A percentile compares a stretch with the other conserved stretches of the same genome.
Evolutionary conservation across 2,329 filamentous ascomycete genomes (phyloP).

Genomic region (Aspergillus amoenus): DNA sequence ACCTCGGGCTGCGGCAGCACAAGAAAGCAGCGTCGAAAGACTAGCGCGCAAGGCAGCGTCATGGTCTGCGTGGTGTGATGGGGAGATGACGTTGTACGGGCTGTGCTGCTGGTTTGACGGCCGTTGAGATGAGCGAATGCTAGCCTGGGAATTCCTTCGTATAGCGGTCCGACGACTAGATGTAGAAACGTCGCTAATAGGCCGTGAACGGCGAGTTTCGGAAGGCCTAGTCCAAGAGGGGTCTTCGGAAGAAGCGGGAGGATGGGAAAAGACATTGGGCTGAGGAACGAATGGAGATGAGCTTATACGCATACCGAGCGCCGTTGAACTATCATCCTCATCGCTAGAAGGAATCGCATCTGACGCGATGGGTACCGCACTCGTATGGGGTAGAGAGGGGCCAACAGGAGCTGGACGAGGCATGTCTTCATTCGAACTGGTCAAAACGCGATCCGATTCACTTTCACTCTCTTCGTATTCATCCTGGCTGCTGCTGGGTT

Average conservation of each 20-base stretch:
- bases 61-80: constrained; percentile 79
- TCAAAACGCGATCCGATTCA: constrained; percentile 73
- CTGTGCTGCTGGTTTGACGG: constrained; percentile 48
- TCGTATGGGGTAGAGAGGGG: constrained; percentile 24
- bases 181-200: constrained; percentile 41
- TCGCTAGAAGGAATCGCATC: constrained; percentile 41
- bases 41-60: constrained; percentile 90
- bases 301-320: constrained; percentile 66
- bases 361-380: constrained; percentile 25
- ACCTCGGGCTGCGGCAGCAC: constrained; percentile 82
- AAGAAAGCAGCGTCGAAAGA: constrained; percentile 93
- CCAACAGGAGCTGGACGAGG: constrained; percentile 25
- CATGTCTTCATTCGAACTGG: constrained; percentile 62
- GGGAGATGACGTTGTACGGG: constrained; percentile 68
- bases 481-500: constrained; percentile 74
- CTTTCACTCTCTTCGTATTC: constrained; percentile 93
- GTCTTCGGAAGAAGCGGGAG: constrained; percentile 58
- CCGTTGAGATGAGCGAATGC: constrained; percentile 34
- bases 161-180: constrained; percentile 33
- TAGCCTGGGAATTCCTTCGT: constrained; percentile 41
- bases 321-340: constrained; percentile 78
- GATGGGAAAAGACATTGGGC: constrained; percentile 89
- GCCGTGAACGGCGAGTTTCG: constrained; percentile 53
- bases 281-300: constrained; percentile 71
- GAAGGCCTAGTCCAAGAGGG: constrained; percentile 34